These are phyloP conservation scores for Nicotiana knightiana DNA, from an alignment of 257 asterid species.

Conservation along the genomic window DNA sequence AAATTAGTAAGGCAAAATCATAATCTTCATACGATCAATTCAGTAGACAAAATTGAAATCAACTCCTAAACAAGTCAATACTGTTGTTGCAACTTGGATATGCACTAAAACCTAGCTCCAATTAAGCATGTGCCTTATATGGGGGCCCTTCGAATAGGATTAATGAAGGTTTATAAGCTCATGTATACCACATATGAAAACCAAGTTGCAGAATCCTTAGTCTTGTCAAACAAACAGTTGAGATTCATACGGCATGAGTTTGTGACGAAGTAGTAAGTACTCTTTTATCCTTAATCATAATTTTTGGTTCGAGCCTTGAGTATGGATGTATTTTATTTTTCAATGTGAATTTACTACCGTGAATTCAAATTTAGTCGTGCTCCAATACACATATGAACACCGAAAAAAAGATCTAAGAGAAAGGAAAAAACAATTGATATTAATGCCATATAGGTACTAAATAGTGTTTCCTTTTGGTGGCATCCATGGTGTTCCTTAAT, in stretches of 20 bases:
- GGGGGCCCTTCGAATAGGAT: not conserved
- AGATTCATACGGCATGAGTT: not conserved
- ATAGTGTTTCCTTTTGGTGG: not conserved
- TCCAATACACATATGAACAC: rapidly evolving
- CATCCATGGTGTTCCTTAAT: not conserved
- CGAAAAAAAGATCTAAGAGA: too few relatives aligned
- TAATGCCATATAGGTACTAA: not conserved
- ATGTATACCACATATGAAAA: not conserved
- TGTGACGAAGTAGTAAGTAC: too few relatives aligned
- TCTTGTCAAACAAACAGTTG: not conserved
- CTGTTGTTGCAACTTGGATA: constrained; percentile 2
- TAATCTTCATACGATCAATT: not conserved
- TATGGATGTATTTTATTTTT: rapidly evolving
- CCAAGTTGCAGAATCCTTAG: constrained; percentile 1
- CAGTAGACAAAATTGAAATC: constrained; percentile 1
- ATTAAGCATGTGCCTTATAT: not conserved
- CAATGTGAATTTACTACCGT: rapidly evolving
- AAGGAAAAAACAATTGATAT: not conserved
- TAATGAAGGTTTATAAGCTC: not conserved
- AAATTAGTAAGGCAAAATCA: not conserved
- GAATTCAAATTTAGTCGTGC: too few relatives aligned
- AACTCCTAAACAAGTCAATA: constrained; percentile 3
- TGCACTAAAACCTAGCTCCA: not conserved
- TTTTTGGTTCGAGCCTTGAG: too few relatives aligned
- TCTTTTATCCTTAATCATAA: too few relatives aligned